Evolutionary conservation across 495 filamentous ascomycete species (phyloP).

Genomic region (Trichoderma orchidacearum): DNA sequence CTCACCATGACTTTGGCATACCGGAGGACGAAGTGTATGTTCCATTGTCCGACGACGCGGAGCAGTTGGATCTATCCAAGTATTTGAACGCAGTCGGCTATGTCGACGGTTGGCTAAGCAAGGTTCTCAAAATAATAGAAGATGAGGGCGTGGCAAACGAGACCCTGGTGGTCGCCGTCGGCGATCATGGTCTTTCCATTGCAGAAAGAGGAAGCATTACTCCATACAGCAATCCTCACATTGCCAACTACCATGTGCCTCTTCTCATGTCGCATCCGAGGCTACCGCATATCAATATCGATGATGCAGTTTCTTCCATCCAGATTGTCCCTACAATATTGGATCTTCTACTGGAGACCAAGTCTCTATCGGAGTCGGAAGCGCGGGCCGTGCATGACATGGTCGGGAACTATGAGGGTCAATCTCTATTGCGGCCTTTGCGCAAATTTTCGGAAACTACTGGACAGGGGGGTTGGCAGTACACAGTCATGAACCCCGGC

Average conservation of each 20-base stretch:
- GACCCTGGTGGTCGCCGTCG: constrained; percentile 34
- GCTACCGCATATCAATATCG: constrained; percentile 26
- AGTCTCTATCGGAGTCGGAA: constrained; percentile 21
- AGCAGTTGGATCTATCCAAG: constrained; percentile 16
- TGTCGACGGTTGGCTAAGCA: constrained; percentile 28
- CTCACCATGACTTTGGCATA: constrained; percentile 29
- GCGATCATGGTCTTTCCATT: constrained; percentile 33
- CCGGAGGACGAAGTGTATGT: constrained; percentile 7
- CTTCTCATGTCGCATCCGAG: constrained; percentile 33
- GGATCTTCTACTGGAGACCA: constrained; percentile 31
- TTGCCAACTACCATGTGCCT: constrained; percentile 35
- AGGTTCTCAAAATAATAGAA: constrained; percentile 27
- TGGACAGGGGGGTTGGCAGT: constrained; percentile 25
- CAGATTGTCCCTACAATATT: constrained; percentile 37
- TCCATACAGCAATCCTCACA: constrained; percentile 35
- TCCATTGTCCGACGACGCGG: constrained; percentile 15
- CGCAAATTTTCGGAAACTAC: constrained; percentile 8
- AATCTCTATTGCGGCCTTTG: constrained; percentile 27
- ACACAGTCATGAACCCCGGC: constrained; percentile 32
- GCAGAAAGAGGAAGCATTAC: constrained; percentile 28
- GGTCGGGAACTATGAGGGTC: constrained; percentile 30
- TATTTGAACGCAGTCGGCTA: constrained; percentile 31
- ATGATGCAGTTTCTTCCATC: constrained; percentile 25
- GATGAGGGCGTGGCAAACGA: constrained; percentile 32
- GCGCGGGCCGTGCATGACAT: constrained; percentile 20